Percentiles rank a stretch among this genome's conserved stretches.
phyloP scores from a whole-genome alignment of 1,139 yeast species.

The Suhomyces kunorum region DNA sequence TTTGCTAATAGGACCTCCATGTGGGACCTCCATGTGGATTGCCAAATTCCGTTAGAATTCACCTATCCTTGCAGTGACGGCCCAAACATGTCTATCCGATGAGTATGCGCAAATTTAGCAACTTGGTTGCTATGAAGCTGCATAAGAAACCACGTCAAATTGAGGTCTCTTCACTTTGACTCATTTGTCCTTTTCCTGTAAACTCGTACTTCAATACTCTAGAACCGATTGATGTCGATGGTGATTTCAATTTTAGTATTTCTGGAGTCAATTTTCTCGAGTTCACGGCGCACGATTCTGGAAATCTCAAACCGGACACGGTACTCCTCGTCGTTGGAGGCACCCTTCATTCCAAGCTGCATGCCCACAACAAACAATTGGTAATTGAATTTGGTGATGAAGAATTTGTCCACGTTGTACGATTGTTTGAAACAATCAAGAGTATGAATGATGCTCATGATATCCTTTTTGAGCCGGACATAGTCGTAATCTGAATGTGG shows the following conservation, averaged over 20 bases:
- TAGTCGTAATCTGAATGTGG: constrained; percentile 49
- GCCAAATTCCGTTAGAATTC: too few species aligned
- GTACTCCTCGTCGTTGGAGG: constrained; percentile 67
- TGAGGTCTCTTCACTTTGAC: too few species aligned
- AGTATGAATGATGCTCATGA: constrained; percentile 39
- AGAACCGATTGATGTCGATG: constrained; percentile 55
- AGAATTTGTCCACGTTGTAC: constrained; percentile 50
- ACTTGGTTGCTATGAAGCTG: too few species aligned
- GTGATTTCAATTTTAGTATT: constrained; percentile 56
- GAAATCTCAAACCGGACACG: constrained; percentile 54
- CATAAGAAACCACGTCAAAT: too few species aligned
- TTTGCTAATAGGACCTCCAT: too few species aligned
- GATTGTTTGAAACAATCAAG: constrained; percentile 53
- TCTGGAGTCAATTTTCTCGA: constrained; percentile 25
- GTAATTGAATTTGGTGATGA: constrained; percentile 63
- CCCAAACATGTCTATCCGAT: too few species aligned
- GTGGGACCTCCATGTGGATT: too few species aligned
- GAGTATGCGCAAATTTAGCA: too few species aligned
- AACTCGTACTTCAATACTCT: not conserved
- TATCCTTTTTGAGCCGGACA: constrained; percentile 34
- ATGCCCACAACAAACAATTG: constrained; percentile 58
- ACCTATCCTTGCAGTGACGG: too few species aligned
- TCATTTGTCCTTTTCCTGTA: not conserved
- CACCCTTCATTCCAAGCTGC: constrained; percentile 61
- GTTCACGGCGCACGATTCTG: constrained; percentile 43